phyloP scores from a whole-genome alignment of 495 filamentous ascomycete genomes.

The Parathielavia appendiculata region DNA sequence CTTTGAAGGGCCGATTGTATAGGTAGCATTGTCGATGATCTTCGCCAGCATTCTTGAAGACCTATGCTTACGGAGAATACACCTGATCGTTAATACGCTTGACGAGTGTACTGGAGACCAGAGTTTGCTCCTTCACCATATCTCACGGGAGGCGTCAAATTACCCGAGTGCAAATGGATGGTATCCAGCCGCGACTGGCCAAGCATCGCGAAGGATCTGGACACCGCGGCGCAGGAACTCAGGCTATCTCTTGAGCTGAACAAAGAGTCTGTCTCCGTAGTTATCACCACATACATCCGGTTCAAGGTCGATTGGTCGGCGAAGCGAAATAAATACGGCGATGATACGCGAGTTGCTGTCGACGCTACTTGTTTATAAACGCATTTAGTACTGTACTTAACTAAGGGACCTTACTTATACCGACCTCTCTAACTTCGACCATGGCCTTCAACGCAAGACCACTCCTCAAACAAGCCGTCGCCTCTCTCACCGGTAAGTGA shows the following conservation, averaged over 20 bases:
- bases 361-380: too few relatives aligned
- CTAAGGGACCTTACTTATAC: too few relatives aligned
- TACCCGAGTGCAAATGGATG: slow-evolving; percentile 28
- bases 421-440: too few relatives aligned
- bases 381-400: too few relatives aligned
- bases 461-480: too few relatives aligned
- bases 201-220: slow-evolving; percentile 13
- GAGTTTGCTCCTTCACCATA: slow-evolving; percentile 31
- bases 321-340: neutral
- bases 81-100: slow-evolving; percentile 46
- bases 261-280: slow-evolving; percentile 8
- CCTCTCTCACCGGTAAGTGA: too few relatives aligned
- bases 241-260: slow-evolving; percentile 19
- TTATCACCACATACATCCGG: neutral
- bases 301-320: slow-evolving; percentile 4
- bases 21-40: slow-evolving; percentile 29
- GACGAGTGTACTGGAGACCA: slow-evolving; percentile 41
- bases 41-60: slow-evolving; percentile 34
- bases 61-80: slow-evolving; percentile 17
- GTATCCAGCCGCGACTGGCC: slow-evolving; percentile 21
- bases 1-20: slow-evolving; percentile 34
- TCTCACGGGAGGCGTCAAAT: slow-evolving; percentile 25
- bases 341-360: slow-evolving; percentile 1
- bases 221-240: slow-evolving; percentile 1
- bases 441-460: too few relatives aligned